phyloP scores from a whole-genome alignment of 192 early-diverging fungal species.

The Glomus cerebriforme region DNA sequence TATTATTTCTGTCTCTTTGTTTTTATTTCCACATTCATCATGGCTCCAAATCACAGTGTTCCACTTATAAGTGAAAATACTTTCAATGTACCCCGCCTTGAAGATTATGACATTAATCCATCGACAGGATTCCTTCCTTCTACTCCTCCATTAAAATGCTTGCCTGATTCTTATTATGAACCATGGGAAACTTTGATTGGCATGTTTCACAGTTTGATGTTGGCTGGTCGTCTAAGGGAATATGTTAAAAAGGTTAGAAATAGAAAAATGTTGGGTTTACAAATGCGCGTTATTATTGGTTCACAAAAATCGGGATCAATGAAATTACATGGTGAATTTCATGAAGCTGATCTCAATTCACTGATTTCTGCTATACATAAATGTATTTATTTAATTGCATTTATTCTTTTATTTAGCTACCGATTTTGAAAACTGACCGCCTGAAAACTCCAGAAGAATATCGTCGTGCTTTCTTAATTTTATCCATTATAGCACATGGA shows the following conservation, averaged over 20 bases:
- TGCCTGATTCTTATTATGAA: conserved; percentile 77
- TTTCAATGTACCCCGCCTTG: conserved; percentile 45
- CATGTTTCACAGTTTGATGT: conserved; percentile 70
- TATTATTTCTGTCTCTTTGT: background rate
- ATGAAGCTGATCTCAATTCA: too few species aligned
- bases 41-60: background rate
- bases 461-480: conserved; percentile 82
- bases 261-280: background rate
- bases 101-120: conserved; percentile 84
- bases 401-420: conserved; percentile 64
- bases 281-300: too few species aligned
- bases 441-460: conserved; percentile 70
- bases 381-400: too few species aligned
- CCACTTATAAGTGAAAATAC: background rate
- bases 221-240: conserved; percentile 69
- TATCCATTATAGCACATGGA: conserved; percentile 87
- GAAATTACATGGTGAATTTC: too few species aligned
- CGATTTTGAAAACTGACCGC: conserved; percentile 63
- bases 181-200: conserved; percentile 88
- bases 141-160: conserved; percentile 69
- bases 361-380: too few species aligned
- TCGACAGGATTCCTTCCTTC: conserved; percentile 85
- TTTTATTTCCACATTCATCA: background rate
- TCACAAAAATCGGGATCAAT: too few species aligned
- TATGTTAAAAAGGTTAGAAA: conserved; percentile 66